phyloP scores from a whole-genome alignment of 129 eudicot species.

The Saposhnikovia divaricata region DNA sequence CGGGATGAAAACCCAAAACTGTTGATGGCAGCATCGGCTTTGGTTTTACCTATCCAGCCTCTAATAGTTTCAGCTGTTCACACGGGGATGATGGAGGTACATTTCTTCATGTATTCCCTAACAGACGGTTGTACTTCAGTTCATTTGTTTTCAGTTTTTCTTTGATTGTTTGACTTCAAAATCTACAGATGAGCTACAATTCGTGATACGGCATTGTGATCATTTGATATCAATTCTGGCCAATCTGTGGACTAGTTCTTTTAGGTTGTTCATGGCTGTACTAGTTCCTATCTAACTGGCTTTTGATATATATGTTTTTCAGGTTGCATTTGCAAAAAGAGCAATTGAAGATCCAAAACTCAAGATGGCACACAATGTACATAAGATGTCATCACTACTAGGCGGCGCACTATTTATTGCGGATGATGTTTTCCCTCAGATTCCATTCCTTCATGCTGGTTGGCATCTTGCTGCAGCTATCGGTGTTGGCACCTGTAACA shows the following conservation, averaged over 20 bases:
- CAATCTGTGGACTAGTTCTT: background rate
- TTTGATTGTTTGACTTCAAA: no score
- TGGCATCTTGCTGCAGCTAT: slow-evolving; percentile 99
- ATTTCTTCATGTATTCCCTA: background rate
- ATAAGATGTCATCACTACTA: slow-evolving; percentile 70
- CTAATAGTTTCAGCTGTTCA: slow-evolving; percentile 93
- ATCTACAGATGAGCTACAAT: no score
- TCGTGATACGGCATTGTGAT: no score
- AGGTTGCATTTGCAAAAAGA: slow-evolving; percentile 85
- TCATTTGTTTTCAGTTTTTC: background rate
- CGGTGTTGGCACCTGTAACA: slow-evolving; percentile 84
- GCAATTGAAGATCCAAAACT: slow-evolving; percentile 67
- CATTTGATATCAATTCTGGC: no score
- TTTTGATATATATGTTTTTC: background rate
- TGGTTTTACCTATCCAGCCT: slow-evolving; percentile 82
- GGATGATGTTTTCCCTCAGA: slow-evolving; percentile 69
- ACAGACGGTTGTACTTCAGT: background rate
- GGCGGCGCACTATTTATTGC: slow-evolving; percentile 83
- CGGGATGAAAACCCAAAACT: slow-evolving; percentile 77
- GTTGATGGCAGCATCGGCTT: slow-evolving; percentile 90
- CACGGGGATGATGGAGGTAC: slow-evolving; percentile 98
- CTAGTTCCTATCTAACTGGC: background rate
- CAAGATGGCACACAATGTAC: slow-evolving; percentile 69
- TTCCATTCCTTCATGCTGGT: slow-evolving; percentile 88
- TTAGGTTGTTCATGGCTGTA: background rate